Evolutionary conservation across 345 rosid genomes (phyloP).

Genomic region (Eucalyptus marginata): DNA sequence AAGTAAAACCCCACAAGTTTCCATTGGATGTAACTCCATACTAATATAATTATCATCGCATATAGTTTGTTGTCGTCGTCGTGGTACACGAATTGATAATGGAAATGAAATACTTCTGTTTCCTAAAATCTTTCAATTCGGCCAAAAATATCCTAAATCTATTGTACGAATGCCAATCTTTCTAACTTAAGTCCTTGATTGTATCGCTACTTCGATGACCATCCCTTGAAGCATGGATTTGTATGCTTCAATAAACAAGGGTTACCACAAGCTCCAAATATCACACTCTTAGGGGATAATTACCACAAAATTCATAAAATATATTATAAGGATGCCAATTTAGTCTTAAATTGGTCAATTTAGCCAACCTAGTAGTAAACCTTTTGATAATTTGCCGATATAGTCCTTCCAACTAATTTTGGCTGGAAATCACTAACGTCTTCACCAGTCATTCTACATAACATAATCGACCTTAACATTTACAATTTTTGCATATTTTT

Average conservation of each 20-base stretch:
- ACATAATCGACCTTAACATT: background rate
- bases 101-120: background rate
- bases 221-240: background rate
- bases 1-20: background rate
- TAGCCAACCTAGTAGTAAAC: no score
- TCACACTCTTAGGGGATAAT: background rate
- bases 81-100: background rate
- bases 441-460: fast-evolving
- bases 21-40: background rate
- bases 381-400: background rate
- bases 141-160: background rate
- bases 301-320: background rate
- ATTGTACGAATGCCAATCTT: background rate
- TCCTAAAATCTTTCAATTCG: background rate
- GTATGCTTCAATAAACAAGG: background rate
- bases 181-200: background rate
- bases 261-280: background rate
- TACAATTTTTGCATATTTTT: background rate
- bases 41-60: background rate
- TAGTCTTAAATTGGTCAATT: background rate
- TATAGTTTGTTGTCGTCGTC: background rate
- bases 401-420: background rate
- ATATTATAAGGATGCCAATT: background rate
- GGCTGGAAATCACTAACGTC: fast-evolving
- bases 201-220: background rate